Evolutionary conservation across 768 basidiomycete species (phyloP), one percentile per base, ranked within the genome.

Genomic region (Dacryopinax primogenitus): DNA sequence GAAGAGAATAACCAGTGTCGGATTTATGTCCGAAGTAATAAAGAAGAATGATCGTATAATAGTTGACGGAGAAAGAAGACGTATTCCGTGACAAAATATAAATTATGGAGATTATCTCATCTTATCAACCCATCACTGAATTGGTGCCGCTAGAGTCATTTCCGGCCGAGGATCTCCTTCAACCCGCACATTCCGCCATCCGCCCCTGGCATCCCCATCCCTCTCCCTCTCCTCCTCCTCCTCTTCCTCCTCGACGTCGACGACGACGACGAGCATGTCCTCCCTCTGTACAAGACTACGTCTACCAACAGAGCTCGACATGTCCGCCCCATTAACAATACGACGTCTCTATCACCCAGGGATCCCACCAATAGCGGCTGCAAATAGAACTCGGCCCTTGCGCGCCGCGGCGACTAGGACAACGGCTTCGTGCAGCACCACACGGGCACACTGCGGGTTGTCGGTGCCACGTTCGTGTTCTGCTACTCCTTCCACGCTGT

Each of bases 101-200:
- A 37, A 18, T 18, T 44, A 15, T 6, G 51, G 26, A 58, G 51
- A 58, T 30, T 11, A 58, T 13, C 4, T 28, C 9, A 58, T 58
- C 51, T 58, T 58, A 58, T 58, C 51, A 58, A 58, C 26, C 26
- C 51, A 58, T 30, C 15, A 58, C 3, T 6, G 51, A 58, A 58
- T 58, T 58, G 51, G 51, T 58, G 51, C 51, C 51, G 51, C 51
- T 58, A 23, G 26, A 58, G 51, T 58, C 51, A 58, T 21, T 30
- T 9, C 45, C 51, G 26, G 13, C 51, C 3, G 23, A 23, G 4
- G 26, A 13, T 11, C 26, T 15, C 51, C 9, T 21, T 30, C 51
- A 58, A 9, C 51, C 26, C 26, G 30, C 51, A 26, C n/a, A 47
- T 11, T 18, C 51, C 3, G 9, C 30, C 4, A 58, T 4, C 7